phyloP scores from a whole-genome alignment of 2,329 filamentous ascomycete species.

The Colletotrichum magnum region DNA sequence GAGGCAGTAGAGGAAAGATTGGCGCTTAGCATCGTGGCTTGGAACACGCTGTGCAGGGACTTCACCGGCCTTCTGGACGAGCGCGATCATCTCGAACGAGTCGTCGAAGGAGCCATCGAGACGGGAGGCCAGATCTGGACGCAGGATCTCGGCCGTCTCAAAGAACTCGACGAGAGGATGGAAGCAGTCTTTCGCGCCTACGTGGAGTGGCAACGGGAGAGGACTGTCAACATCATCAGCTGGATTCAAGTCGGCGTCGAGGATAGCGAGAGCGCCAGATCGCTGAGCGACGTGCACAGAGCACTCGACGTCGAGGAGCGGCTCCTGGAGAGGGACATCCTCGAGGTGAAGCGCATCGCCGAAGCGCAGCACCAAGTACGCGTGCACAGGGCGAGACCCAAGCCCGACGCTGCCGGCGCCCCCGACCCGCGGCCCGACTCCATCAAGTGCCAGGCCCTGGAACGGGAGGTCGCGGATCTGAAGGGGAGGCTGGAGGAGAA shows the following conservation, averaged over 20 bases:
- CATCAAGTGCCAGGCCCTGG: not conserved
- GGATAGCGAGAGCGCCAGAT: too few relatives aligned
- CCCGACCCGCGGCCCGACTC: not conserved
- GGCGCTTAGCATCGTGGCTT: not conserved
- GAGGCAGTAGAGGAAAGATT: not conserved
- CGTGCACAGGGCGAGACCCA: not conserved
- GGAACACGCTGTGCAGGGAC: not conserved
- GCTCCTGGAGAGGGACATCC: not conserved
- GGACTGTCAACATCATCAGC: not conserved
- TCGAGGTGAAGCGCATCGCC: constrained; percentile 1
- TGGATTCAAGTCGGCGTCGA: not conserved
- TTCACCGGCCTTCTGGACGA: not conserved
- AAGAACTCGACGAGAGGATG: too few relatives aligned
- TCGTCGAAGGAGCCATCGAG: not conserved
- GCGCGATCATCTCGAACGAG: not conserved
- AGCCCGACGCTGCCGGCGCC: not conserved
- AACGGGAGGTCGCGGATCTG: not conserved
- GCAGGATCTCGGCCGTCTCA: too few relatives aligned
- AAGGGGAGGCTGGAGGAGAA: not conserved
- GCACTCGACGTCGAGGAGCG: not conserved
- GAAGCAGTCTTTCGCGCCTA: too few relatives aligned
- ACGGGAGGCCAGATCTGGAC: not conserved
- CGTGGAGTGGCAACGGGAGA: too few relatives aligned
- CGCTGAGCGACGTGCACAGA: not conserved
- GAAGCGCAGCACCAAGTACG: not conserved